phyloP scores from a whole-genome alignment of 1,284 basidiomycete species.

The Cryptococcus maquisensis region DNA sequence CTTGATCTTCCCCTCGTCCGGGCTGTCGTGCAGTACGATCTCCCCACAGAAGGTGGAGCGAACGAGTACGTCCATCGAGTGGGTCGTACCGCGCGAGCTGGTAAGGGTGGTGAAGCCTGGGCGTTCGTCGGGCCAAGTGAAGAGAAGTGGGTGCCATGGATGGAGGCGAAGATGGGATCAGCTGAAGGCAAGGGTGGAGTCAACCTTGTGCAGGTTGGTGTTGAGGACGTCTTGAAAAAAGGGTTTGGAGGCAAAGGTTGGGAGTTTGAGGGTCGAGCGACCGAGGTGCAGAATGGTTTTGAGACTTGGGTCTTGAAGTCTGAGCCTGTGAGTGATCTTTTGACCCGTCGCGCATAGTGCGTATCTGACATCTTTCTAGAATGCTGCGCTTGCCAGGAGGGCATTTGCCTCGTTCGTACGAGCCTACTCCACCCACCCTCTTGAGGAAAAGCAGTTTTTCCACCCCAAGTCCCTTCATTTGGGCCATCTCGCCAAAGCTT shows the following conservation, averaged over 20 bases:
- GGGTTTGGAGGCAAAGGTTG: constrained; percentile 79
- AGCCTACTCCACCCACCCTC: constrained; percentile 95
- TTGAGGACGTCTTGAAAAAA: constrained; percentile 66
- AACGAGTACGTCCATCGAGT: constrained; percentile 97
- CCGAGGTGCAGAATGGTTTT: constrained; percentile 90
- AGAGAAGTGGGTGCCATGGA: constrained; percentile 80
- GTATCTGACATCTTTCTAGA: constrained; percentile 51
- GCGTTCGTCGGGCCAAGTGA: constrained; percentile 81
- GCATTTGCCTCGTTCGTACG: constrained; percentile 91
- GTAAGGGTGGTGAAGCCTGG: constrained; percentile 84
- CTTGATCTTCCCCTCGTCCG: constrained; percentile 94
- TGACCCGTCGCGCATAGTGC: neutral
- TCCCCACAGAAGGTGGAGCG: constrained; percentile 93
- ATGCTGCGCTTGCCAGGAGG: constrained; percentile 69
- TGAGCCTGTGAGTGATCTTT: constrained; percentile 59
- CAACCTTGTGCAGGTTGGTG: constrained; percentile 58
- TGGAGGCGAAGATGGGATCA: constrained; percentile 66
- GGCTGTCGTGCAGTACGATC: constrained; percentile 92
- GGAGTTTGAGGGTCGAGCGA: constrained; percentile 86
- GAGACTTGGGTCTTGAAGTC: constrained; percentile 85
- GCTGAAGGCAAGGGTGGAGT: constrained; percentile 48
- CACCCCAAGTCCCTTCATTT: constrained; percentile 89
- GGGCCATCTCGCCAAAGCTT: constrained; percentile 94
- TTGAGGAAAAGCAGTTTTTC: constrained; percentile 92
- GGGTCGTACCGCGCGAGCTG: constrained; percentile 93